Base-by-base conservation (phyloP, 2,329 filamentous ascomycete species). In the Ascocoryne sarcoides region DNA sequence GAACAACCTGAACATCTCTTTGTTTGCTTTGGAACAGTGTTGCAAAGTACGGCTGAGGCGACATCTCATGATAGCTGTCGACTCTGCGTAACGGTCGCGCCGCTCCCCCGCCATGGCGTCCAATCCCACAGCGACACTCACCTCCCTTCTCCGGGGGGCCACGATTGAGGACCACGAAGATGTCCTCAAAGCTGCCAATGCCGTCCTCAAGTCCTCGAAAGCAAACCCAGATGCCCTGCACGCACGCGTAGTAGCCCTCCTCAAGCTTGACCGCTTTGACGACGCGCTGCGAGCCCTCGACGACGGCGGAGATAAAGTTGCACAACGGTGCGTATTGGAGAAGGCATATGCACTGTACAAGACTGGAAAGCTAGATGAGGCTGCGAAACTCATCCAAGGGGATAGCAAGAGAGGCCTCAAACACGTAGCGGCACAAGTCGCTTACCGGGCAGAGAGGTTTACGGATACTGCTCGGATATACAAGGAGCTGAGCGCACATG, bases 341-440 rank as follows among this genome's bases (percentile, higher is more conserved):
- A 80, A 80, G 58, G 76, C 82, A 2, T 93, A 93, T 65, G 81
- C 83, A n/a, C 70, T 89, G 15, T 93, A 92, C 65, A 92, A 89
- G 66, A 73, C 76, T 0, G 83, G 84, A 17, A 70, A 78, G 48
- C 71, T 86, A 1, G 66, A 71, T 15, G 79, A 81, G 42, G 84
- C 85, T 15, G 69, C 73, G 14, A 53, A 62, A 12, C 50, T 65
- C 9, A 49, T 41, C 5, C 36, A 47, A 8, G 43, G 40, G 15
- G 40, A 40, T n/a, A 43, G 47, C 1, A 48, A 39, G 21, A 53
- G 58, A 29, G 54, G 54, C 0, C 37, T 60, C 34, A 52, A 54
- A 37, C 77, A 81, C 57, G 61, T 81, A 12, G 71, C 71, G 29
- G 77, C 75, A n/a, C 77, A 82, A 62, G 68, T 79, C 15, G 79